Conservation (phyloP, 176 grass and related monocot genomes). For the Echinochloa phyllopogon region DNA sequence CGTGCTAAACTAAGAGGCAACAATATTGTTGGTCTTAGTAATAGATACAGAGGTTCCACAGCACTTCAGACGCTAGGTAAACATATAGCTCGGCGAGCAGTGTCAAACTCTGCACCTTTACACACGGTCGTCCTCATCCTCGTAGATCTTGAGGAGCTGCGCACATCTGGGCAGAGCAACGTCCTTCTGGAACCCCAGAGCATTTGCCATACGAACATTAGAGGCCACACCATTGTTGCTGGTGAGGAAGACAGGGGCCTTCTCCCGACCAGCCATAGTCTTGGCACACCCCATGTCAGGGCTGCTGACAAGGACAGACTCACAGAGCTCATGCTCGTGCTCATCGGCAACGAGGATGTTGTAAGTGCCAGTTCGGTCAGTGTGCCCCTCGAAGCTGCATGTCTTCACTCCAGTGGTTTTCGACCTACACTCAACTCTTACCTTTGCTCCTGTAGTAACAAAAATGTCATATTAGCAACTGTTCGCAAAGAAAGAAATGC, state of each 20-base stretch:
- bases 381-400: slow-evolving; percentile 76
- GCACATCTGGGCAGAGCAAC: slow-evolving; percentile 49
- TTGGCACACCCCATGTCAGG: slow-evolving; percentile 59
- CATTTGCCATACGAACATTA: slow-evolving; percentile 67
- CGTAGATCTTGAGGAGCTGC: slow-evolving; percentile 75
- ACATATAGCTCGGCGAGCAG: not conserved
- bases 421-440: slow-evolving; percentile 78
- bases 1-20: slow-evolving; percentile 4
- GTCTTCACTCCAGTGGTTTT: slow-evolving; percentile 53
- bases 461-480: not conserved
- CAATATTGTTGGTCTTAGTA: slow-evolving; percentile 18
- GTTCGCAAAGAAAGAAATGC: not conserved
- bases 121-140: slow-evolving; percentile 54
- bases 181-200: slow-evolving; percentile 82
- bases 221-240: slow-evolving; percentile 83
- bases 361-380: slow-evolving; percentile 89
- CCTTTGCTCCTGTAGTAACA: slow-evolving; percentile 72
- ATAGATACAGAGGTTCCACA: slow-evolving; percentile 8
- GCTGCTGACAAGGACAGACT: slow-evolving; percentile 91
- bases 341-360: slow-evolving; percentile 69
- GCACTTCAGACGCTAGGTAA: slow-evolving; percentile 21
- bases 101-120: not conserved
- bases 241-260: slow-evolving; percentile 83
- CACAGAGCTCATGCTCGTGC: slow-evolving; percentile 82
- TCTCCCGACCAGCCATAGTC: slow-evolving; percentile 69